Conservation (phyloP, 352 stramenopile genomes). For the Achlya hypogyna region DNA sequence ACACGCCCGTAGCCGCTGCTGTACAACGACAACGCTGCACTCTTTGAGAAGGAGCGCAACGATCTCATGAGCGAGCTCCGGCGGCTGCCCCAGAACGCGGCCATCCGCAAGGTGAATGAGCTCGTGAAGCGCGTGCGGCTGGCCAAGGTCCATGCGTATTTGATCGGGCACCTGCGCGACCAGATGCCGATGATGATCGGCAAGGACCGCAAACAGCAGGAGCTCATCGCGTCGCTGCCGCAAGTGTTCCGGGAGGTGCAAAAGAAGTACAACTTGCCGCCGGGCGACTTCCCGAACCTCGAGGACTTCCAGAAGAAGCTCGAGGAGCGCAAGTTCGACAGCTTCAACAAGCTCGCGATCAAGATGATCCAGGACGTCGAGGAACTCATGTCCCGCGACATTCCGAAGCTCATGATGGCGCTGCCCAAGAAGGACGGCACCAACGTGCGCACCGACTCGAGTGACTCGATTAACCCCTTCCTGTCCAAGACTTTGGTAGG, state of each 20-base stretch:
- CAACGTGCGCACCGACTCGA: conserved; percentile 5
- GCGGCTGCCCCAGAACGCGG: conserved; percentile 92
- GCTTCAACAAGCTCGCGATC: conserved; percentile 89
- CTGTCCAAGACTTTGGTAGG: conserved; percentile 22
- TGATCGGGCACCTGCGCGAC: conserved; percentile 93
- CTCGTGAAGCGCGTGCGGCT: conserved; percentile 94
- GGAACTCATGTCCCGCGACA: conserved; percentile 95
- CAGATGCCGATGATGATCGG: conserved; percentile 97
- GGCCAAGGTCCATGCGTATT: conserved; percentile 95
- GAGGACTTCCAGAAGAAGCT: conserved; percentile 83
- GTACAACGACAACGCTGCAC: conserved; percentile 82
- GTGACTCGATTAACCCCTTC: conserved; percentile 2
- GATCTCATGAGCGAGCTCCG: conserved; percentile 96
- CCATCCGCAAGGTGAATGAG: conserved; percentile 91
- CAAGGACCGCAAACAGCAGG: conserved; percentile 95
- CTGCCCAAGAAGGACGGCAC: conserved; percentile 38
- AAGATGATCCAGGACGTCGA: conserved; percentile 96
- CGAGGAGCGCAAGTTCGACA: conserved; percentile 81
- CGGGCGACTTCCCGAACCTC: conserved; percentile 91
- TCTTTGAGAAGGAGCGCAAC: conserved; percentile 96
- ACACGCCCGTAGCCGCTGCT: conserved; percentile 51
- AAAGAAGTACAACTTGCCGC: conserved; percentile 94
- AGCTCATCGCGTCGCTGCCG: conserved; percentile 91
- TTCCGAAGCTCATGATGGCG: conserved; percentile 87
- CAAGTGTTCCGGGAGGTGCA: conserved; percentile 96